These are phyloP conservation scores for Tuber melanosporum DNA, from an alignment of 495 filamentous ascomycete species.

Conservation along the genomic window DNA sequence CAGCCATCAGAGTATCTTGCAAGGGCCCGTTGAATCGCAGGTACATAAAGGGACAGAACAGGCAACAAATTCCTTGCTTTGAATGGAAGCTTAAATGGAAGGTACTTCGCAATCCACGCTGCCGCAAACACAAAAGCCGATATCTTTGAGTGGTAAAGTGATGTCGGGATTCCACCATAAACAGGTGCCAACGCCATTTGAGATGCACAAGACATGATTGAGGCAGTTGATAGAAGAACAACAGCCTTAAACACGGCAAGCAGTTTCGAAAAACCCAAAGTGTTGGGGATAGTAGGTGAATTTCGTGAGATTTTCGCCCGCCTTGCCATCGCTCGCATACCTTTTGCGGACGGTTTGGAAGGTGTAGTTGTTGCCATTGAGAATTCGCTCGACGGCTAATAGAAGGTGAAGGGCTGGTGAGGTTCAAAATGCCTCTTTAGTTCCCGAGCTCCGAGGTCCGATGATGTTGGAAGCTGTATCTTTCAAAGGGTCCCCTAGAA, in stretches of 20 bases:
- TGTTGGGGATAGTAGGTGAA: background rate
- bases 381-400: slow-evolving; percentile 1
- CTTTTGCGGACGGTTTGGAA: slow-evolving; percentile 18
- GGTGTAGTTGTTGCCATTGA: slow-evolving; percentile 10
- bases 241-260: slow-evolving; percentile 36
- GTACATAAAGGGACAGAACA: slow-evolving; percentile 66
- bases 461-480: background rate
- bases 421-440: slow-evolving; percentile 6
- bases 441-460: slow-evolving; percentile 5
- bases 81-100: slow-evolving; percentile 45
- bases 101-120: slow-evolving; percentile 56
- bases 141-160: slow-evolving; percentile 62
- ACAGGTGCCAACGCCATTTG: slow-evolving; percentile 70
- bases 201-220: slow-evolving; percentile 66
- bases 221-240: slow-evolving; percentile 60
- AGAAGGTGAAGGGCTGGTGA: background rate
- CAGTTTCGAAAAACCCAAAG: background rate
- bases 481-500: slow-evolving; percentile 9
- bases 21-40: slow-evolving; percentile 62
- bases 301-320: slow-evolving; percentile 14
- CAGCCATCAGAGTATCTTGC: slow-evolving; percentile 57
- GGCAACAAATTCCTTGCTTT: slow-evolving; percentile 52
- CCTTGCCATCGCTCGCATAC: slow-evolving; percentile 9
- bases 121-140: slow-evolving; percentile 57
- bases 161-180: slow-evolving; percentile 72